A percentile compares a stretch with the other conserved stretches of the same genome.
phyloP scores from a whole-genome alignment of 176 grass and related monocot species.

The Microstegium vimineum region DNA sequence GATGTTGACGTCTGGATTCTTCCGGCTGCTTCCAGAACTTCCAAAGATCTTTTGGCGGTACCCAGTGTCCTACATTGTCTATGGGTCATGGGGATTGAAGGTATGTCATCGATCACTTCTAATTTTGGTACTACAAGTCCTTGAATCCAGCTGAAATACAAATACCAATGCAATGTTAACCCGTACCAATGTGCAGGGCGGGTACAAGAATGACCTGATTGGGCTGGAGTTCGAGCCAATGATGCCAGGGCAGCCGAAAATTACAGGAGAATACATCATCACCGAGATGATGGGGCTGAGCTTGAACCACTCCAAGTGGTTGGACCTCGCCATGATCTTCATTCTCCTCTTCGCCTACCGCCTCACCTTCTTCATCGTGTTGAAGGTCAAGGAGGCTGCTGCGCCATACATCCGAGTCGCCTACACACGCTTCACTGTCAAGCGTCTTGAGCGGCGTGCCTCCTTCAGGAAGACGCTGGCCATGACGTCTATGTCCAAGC shows the following conservation, averaged over 20 bases:
- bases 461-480: conserved; percentile 56
- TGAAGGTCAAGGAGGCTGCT: conserved; percentile 78
- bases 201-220: conserved; percentile 86
- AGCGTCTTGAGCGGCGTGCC: conserved; percentile 43
- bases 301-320: conserved; percentile 76
- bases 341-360: conserved; percentile 81
- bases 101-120: conserved; percentile 23
- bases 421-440: conserved; percentile 54
- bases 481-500: conserved; percentile 57
- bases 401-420: conserved; percentile 60
- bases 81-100: conserved; percentile 92
- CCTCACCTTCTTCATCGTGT: conserved; percentile 72
- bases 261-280: conserved; percentile 74
- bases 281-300: conserved; percentile 62
- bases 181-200: conserved; percentile 48
- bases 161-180: too few species aligned
- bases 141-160: not conserved
- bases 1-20: conserved; percentile 96
- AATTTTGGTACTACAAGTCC: not conserved
- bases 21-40: conserved; percentile 83
- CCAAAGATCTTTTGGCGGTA: conserved; percentile 90
- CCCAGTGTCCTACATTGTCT: conserved; percentile 78
- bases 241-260: conserved; percentile 62
- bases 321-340: conserved; percentile 75
- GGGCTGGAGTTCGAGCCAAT: conserved; percentile 93